phyloP scores from a whole-genome alignment of 2,329 filamentous ascomycete genomes.

The Lecanosticta acicola region DNA sequence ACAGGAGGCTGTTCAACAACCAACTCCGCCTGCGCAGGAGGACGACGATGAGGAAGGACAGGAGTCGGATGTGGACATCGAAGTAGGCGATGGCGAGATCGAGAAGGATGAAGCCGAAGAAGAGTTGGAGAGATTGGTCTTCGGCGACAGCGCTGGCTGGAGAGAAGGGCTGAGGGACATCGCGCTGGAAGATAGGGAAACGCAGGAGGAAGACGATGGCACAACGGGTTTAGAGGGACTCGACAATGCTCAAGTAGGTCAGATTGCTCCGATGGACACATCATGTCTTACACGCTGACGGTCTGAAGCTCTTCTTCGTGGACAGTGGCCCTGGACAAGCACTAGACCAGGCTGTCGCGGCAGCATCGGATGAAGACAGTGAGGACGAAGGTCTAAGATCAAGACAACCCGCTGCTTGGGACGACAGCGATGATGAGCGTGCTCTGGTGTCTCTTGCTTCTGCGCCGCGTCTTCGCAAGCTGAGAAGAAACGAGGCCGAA shows the following conservation, averaged over 20 bases:
- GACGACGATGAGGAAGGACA: constrained; percentile 17
- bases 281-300: constrained; percentile 14
- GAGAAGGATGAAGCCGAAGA: constrained; percentile 30
- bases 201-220: constrained; percentile 36
- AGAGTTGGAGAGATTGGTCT: constrained; percentile 66
- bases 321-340: constrained; percentile 56
- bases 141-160: constrained; percentile 83
- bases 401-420: constrained; percentile 63
- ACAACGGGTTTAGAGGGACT: constrained; percentile 52
- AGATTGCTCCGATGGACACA: constrained; percentile 6
- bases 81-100: constrained; percentile 21
- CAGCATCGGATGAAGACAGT: constrained; percentile 39
- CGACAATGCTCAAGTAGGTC: constrained; percentile 64
- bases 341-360: constrained; percentile 36
- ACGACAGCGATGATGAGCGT: constrained; percentile 92
- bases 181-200: constrained; percentile 43
- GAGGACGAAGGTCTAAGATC: constrained; percentile 35
- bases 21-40: constrained; percentile 16
- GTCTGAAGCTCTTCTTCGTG: constrained; percentile 65
- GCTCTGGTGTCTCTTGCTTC: constrained; percentile 75
- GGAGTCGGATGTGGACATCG: constrained; percentile 28
- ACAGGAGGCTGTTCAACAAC: constrained; percentile 17
- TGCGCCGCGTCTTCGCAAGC: constrained; percentile 70
- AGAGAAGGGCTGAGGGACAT: constrained; percentile 63
- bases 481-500: constrained; percentile 73